Percentiles rank a stretch among this genome's conserved stretches.
Evolutionary conservation across 176 grass and related monocot genomes (phyloP).

Genomic region (Chloris gayana): DNA sequence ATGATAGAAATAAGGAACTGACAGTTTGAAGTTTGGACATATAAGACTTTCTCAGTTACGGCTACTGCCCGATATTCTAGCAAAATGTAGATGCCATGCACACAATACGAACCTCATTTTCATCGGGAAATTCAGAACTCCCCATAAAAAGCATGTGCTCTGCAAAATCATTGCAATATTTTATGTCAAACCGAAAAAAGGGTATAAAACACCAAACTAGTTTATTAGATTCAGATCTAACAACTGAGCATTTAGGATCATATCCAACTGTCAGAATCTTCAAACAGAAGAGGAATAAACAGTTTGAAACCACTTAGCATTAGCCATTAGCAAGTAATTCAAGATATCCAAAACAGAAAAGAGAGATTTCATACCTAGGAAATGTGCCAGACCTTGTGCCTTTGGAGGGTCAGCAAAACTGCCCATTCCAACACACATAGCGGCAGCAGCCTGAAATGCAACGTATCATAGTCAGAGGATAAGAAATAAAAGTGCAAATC

Average conservation of each 20-base stretch:
- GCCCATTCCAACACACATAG: conserved; percentile 93
- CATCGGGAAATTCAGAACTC: conserved; percentile 94
- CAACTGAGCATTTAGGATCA: neutral
- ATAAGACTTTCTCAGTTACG: conserved; percentile 23
- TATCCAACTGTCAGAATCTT: conserved; percentile 20
- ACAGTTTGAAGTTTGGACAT: conserved; percentile 21
- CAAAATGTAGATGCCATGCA: conserved; percentile 1
- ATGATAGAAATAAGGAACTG: conserved; percentile 11
- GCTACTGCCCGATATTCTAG: neutral
- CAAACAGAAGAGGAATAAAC: conserved; percentile 17
- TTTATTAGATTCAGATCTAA: conserved; percentile 9
- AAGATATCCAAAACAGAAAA: conserved; percentile 19
- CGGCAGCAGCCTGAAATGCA: conserved; percentile 77
- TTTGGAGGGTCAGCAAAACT: conserved; percentile 84
- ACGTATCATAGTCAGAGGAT: conserved; percentile 5
- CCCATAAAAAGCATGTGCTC: conserved; percentile 99
- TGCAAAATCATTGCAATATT: conserved; percentile 46
- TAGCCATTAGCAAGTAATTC: neutral
- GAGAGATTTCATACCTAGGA: conserved; percentile 70
- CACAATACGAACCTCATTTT: conserved; percentile 84
- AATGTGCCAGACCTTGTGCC: conserved; percentile 89
- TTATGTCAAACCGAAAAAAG: conserved; percentile 16
- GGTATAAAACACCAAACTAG: neutral
- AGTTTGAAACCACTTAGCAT: conserved; percentile 17
- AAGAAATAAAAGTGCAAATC: conserved; percentile 18